Base-by-base conservation (phyloP, 1,139 yeast species). In the Yamadazyma triangularis region DNA sequence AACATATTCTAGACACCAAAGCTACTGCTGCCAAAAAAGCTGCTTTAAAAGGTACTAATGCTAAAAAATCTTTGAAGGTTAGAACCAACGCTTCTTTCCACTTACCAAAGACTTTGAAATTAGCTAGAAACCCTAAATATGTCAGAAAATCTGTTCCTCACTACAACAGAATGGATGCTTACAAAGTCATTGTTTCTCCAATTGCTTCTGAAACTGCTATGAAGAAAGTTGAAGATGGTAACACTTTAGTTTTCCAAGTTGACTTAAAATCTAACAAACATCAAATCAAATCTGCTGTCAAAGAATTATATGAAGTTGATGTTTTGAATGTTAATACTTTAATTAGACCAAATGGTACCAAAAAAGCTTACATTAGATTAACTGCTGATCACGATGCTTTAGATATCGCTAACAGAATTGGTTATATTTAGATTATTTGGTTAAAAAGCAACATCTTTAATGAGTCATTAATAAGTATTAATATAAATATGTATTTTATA, bases 341-440 rank as follows among this genome's bases (percentile, higher is more conserved):
- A 71, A 73, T 91, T 62, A 86, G 95, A 77, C 96, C 98, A 67
- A 89, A 91, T 71, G 98, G 98, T 73, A 85, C 96, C 77, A 91
- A 91, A 87, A 93, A 93, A 83, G 99, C 99, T 64, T 91, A 84
- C 79, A 91, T 91, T 69, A 88, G 95, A 78, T 85, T 91, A 70
- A 88, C 97, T 63, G 93, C 96, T 68, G 98, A 93, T 74, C 86
- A 83, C 79, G 99, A 91, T 76, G 98, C 98, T 70, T 85, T 93
- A 70, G 99, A 91, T 71, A 89, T 91, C 72, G 99, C 98, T 70
- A 89, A 89, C 95, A 88, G 93, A 78, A 91, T 89, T 66, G 97
- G 97, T 76, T 88, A 88, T 91, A 83, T 87, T 70, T 87, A 79
- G 79, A 56, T 32, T 36, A 25, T 23, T 21, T 24, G 14, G 13